Evolutionary conservation across 371 early-diverging fungal genomes (phyloP), one percentile per base, ranked within the genome.

Genomic region (Mortierella sp.): DNA sequence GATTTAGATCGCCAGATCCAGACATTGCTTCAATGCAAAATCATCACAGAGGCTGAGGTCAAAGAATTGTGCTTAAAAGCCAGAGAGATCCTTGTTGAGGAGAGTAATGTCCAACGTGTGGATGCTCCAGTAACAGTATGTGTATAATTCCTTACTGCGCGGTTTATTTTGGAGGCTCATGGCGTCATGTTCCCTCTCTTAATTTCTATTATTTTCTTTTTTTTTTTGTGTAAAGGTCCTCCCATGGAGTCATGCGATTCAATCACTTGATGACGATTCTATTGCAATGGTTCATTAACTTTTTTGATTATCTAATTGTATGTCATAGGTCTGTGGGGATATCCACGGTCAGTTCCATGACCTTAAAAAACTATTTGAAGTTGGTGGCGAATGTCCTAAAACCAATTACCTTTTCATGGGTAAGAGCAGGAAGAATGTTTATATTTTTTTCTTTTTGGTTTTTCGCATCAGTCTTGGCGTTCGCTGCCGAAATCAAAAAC

Each of bases 311-410:
- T 13, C 17, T 47, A 13, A 17, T 49, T 17, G 23, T 26, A 37
- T 15, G 12, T 26, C 34, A 35, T 80, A 95, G 95, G 95, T 99
- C 73, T 99, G 99, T 83, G 99, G 99, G 32, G 99, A 99, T 83
- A 97, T 99, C 64, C 99, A 99, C 77, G 99, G 99, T 6, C 99
- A 99, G 83, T 99, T 99, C 72, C 95, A 96, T 76, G 99, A 99
- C 85, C 84, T 97, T 75, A 91, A 95, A 76, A 97, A 99, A 83
- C 91, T 99, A 32, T 98, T 99, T 76, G 89, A 92, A 76, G 95
- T 96, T 32, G 99, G 99, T 53, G 98, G 99, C 62, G 90, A 96
- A 68, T 98, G 98, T 71, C 99, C 99, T 2, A 93, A 96, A 55
- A 99, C 98, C 54, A 99, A 96, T 83, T 99, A 99, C 78, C 84